phyloP scores from a whole-genome alignment of 192 early-diverging fungal genomes.

The Dissophora ornata region DNA sequence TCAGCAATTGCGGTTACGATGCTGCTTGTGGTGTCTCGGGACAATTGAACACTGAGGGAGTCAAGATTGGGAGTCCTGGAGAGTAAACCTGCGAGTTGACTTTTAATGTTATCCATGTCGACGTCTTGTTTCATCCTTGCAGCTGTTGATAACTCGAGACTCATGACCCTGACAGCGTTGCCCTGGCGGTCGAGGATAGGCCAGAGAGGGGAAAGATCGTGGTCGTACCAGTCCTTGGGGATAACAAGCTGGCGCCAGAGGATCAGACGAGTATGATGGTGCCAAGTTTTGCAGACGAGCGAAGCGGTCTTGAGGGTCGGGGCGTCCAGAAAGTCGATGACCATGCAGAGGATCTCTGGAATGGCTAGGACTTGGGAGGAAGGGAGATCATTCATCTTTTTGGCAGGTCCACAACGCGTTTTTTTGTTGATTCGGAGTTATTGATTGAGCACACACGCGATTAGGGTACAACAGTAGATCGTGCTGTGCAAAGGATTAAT shows the following conservation, averaged over 20 bases:
- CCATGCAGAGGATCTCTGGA: slow-evolving; percentile 38
- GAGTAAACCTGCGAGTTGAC: slow-evolving; percentile 15
- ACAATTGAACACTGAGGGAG: slow-evolving; percentile 26
- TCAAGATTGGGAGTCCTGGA: slow-evolving; percentile 29
- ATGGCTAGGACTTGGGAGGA: slow-evolving; percentile 23
- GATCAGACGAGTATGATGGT: neutral
- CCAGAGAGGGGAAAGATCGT: slow-evolving; percentile 29
- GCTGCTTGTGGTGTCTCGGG: slow-evolving; percentile 18
- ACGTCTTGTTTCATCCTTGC: neutral
- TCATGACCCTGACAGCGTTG: neutral
- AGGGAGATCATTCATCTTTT: slow-evolving; percentile 19
- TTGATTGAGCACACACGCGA: no score
- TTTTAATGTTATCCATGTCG: slow-evolving; percentile 6
- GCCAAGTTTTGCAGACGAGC: slow-evolving; percentile 31
- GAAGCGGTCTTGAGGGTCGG: slow-evolving; percentile 10
- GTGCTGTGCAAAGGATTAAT: no score
- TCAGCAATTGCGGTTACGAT: slow-evolving; percentile 6
- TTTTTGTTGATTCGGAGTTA: no score
- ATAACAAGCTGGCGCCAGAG: slow-evolving; percentile 33
- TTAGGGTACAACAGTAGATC: no score
- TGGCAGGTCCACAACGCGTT: no score
- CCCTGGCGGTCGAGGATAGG: slow-evolving; percentile 33
- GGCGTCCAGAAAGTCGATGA: slow-evolving; percentile 18
- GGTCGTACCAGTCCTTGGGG: slow-evolving; percentile 32
- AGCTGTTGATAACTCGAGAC: slow-evolving; percentile 14